A percentile compares a stretch with the other conserved stretches of the same genome.
phyloP scores from a whole-genome alignment of 306 rosid genomes.

The Prunus fruticosa region DNA sequence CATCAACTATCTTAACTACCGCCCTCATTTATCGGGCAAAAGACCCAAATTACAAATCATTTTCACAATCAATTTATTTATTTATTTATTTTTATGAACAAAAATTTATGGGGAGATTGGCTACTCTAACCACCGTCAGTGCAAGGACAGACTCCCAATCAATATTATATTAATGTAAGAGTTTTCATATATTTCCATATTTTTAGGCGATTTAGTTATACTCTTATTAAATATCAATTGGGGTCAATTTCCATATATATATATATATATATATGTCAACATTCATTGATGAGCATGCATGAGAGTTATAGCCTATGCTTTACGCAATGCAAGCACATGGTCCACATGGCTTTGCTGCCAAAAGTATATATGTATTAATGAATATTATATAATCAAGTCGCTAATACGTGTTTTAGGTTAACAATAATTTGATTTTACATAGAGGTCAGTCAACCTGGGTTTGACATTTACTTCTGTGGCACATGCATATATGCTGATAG shows the following conservation, averaged over 20 bases:
- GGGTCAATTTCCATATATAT: background rate
- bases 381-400: background rate
- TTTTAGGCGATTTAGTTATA: background rate
- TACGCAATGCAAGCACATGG: constrained; percentile 2
- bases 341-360: background rate
- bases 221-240: background rate
- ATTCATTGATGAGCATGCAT: background rate
- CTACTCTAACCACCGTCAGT: too few species aligned
- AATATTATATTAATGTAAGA: too few species aligned
- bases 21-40: background rate
- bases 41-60: background rate
- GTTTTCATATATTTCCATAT: background rate
- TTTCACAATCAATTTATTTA: background rate
- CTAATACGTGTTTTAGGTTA: background rate
- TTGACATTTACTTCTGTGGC: background rate
- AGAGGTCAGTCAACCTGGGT: background rate
- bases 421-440: too few species aligned
- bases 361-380: background rate
- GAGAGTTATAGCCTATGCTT: background rate
- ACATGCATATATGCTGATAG: background rate
- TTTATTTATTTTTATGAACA: background rate
- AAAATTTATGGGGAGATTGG: rapidly evolving
- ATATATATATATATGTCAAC: background rate
- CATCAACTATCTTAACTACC: background rate
- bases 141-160: rapidly evolving